These are phyloP conservation scores for Coniochaeta hoffmannii DNA, from an alignment of 2,329 filamentous ascomycete species.

Conservation along the genomic window DNA sequence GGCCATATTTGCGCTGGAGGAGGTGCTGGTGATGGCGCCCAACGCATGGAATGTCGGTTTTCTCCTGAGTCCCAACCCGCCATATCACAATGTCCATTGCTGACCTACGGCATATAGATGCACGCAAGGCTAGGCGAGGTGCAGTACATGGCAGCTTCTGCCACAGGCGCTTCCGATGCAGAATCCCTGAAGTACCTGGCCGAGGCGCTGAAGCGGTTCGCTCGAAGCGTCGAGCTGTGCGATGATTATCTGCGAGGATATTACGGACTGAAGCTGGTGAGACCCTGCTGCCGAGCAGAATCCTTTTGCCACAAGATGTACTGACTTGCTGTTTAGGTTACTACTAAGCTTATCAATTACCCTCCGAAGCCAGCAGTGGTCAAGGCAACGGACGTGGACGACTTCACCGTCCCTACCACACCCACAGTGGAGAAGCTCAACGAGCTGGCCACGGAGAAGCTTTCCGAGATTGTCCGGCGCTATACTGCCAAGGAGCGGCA, in stretches of 20 bases:
- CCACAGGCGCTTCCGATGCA: constrained; percentile 25
- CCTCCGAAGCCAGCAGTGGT: constrained; percentile 26
- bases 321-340: constrained; percentile 28
- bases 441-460: constrained; percentile 63
- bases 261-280: constrained; percentile 79
- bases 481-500: constrained; percentile 51
- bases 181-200: constrained; percentile 47
- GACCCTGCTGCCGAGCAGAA: constrained; percentile 14
- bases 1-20: constrained; percentile 82
- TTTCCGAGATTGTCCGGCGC: constrained; percentile 68
- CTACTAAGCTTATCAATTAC: constrained; percentile 40
- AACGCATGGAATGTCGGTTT: constrained; percentile 87
- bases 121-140: constrained; percentile 84
- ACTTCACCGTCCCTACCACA: constrained; percentile 45
- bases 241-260: constrained; percentile 88
- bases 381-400: constrained; percentile 40
- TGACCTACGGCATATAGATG: constrained; percentile 44
- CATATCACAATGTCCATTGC: neutral
- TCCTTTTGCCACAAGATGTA: neutral
- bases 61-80: no score
- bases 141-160: constrained; percentile 60
- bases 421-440: constrained; percentile 61
- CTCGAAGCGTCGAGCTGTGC: constrained; percentile 86
- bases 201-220: constrained; percentile 77
- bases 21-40: constrained; percentile 77